Evolutionary conservation across 768 basidiomycete genomes (phyloP).

Genomic region (Psilocybe sp.): DNA sequence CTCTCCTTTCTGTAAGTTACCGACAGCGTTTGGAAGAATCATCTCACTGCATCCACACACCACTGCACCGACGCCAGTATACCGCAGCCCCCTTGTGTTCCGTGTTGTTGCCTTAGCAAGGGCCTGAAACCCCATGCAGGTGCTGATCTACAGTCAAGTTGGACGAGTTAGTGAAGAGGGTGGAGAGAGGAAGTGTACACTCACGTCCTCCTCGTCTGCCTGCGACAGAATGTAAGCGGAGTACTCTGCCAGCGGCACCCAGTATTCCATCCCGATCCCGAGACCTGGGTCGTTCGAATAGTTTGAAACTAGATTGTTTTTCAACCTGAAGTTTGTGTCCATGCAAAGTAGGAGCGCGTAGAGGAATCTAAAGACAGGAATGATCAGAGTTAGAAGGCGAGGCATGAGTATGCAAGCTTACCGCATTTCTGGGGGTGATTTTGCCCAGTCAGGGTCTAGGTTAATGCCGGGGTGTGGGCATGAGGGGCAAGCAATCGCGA

Average conservation of each 20-base stretch:
- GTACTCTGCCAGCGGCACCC: conserved; percentile 2
- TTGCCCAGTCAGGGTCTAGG: conserved; percentile 12
- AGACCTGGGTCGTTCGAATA: conserved; percentile 9
- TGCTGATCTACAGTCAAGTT: conserved; percentile 11
- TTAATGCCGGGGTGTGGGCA: conserved; percentile 22
- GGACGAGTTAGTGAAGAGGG: neutral
- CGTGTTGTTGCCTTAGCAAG: conserved; percentile 7
- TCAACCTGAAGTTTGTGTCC: conserved; percentile 12
- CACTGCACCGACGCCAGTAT: conserved; percentile 10
- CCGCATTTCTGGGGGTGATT: neutral
- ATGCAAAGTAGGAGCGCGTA: conserved; percentile 6
- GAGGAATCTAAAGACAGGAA: conserved; percentile 7
- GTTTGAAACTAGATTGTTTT: conserved; percentile 9
- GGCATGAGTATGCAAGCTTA: no score
- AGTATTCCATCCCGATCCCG: conserved; percentile 6
- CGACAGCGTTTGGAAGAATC: conserved; percentile 12
- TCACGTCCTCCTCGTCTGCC: conserved; percentile 8
- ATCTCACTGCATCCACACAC: conserved; percentile 10
- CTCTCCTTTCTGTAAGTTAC: conserved; percentile 29
- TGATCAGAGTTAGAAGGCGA: no score
- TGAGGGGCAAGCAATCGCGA: conserved; percentile 21
- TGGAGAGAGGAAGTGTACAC: neutral
- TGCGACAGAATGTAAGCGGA: conserved; percentile 7
- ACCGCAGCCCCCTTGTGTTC: conserved; percentile 8
- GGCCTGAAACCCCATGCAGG: conserved; percentile 13